Percentiles rank a stretch among this genome's conserved stretches.
Evolutionary conservation across 495 filamentous ascomycete genomes (phyloP).

Genomic region (Parachaetomium inaequale): DNA sequence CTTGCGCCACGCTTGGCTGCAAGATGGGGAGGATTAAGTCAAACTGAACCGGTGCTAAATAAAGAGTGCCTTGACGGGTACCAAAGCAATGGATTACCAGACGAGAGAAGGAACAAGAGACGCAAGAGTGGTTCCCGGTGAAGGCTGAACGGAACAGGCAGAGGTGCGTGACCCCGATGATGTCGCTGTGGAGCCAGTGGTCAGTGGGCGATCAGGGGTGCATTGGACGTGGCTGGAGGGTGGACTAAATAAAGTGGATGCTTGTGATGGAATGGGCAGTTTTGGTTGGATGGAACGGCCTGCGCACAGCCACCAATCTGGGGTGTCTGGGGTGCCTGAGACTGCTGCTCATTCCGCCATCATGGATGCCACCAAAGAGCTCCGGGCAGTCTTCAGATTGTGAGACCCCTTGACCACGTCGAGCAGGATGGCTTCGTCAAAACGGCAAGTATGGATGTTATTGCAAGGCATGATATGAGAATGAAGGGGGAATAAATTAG

Average conservation of each 20-base stretch:
- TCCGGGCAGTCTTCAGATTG: too few relatives aligned
- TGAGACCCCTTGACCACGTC: too few relatives aligned
- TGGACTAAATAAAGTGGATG: background rate
- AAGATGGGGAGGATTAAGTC: background rate
- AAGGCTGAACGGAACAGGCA: background rate
- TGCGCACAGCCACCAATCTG: conserved; percentile 6
- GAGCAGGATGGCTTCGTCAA: too few relatives aligned
- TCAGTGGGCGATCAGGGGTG: conserved; percentile 7
- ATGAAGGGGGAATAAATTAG: too few relatives aligned
- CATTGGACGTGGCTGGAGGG: background rate
- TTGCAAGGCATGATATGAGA: too few relatives aligned
- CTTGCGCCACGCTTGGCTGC: conserved; percentile 6
- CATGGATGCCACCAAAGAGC: too few relatives aligned
- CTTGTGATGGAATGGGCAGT: background rate
- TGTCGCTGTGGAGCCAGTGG: conserved; percentile 24
- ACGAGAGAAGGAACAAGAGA: too few relatives aligned
- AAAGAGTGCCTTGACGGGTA: background rate
- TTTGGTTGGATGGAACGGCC: background rate
- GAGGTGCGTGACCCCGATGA: conserved; percentile 14
- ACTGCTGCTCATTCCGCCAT: too few relatives aligned
- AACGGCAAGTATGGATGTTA: too few relatives aligned
- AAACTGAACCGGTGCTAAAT: background rate
- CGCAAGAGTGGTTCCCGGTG: conserved; percentile 1
- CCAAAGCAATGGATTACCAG: background rate
- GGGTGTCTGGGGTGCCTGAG: background rate